These are phyloP conservation scores for Pholiota conissans DNA, from an alignment of 768 basidiomycete genomes.

Conservation along the genomic window DNA sequence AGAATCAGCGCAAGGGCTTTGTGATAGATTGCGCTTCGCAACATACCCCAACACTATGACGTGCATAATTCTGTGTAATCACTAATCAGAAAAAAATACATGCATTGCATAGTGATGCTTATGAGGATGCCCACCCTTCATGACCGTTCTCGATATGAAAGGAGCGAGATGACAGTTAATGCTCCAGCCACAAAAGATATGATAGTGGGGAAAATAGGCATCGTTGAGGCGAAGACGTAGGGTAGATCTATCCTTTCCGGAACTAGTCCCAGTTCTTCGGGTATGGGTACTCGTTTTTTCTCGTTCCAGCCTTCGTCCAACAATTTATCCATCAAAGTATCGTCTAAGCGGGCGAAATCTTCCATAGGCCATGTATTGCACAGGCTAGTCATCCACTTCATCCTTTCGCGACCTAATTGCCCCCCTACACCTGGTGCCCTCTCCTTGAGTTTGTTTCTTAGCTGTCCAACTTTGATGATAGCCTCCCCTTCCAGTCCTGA, in stretches of 20 bases:
- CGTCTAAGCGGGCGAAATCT: constrained; percentile 72
- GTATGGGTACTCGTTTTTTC: constrained; percentile 29
- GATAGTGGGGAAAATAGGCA: constrained; percentile 13
- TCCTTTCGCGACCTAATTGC: constrained; percentile 70
- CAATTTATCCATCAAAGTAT: constrained; percentile 59
- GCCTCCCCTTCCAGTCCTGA: constrained; percentile 74
- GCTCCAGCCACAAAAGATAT: constrained; percentile 21
- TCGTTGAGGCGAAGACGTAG: neutral
- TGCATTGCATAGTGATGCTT: neutral
- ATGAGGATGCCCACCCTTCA: neutral
- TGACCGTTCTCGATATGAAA: constrained; percentile 10
- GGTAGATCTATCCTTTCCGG: neutral
- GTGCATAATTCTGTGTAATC: neutral
- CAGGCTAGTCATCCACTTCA: constrained; percentile 89
- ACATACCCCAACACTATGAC: neutral
- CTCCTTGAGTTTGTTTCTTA: constrained; percentile 72
- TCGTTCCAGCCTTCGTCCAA: constrained; percentile 89
- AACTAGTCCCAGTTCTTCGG: constrained; percentile 39
- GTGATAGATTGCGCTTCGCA: neutral
- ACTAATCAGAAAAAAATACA: neutral
- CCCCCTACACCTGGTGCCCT: constrained; percentile 86
- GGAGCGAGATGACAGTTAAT: constrained; percentile 9
- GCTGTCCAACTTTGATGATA: constrained; percentile 74
- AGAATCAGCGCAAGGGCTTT: neutral
- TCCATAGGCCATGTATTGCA: constrained; percentile 87